These are phyloP conservation scores for Cyberlindnera misumaiensis DNA, from an alignment of 805 yeast genomes.

Conservation along the genomic window DNA sequence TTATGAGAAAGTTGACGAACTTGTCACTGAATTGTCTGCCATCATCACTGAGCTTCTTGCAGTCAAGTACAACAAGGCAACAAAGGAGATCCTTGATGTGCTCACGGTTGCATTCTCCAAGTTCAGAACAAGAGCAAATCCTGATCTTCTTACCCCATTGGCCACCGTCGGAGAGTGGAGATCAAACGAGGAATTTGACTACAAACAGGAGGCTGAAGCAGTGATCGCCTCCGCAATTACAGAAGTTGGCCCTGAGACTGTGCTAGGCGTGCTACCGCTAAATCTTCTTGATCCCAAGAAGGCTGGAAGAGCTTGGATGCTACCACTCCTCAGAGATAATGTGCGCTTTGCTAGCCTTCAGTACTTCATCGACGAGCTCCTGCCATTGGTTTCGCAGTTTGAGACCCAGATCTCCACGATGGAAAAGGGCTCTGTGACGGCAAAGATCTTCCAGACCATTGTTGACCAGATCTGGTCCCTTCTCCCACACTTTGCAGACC, in stretches of 20 bases:
- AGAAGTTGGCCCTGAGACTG: slow-evolving; percentile 81
- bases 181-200: slow-evolving; percentile 59
- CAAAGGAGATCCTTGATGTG: slow-evolving; percentile 66
- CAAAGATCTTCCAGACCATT: slow-evolving; percentile 76
- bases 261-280: slow-evolving; percentile 68
- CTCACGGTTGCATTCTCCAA: slow-evolving; percentile 55
- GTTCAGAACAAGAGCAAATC: slow-evolving; percentile 59
- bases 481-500: slow-evolving; percentile 81
- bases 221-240: slow-evolving; percentile 75
- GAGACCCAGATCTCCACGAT: slow-evolving; percentile 37
- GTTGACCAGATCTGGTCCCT: slow-evolving; percentile 90
- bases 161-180: slow-evolving; percentile 82
- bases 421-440: slow-evolving; percentile 55
- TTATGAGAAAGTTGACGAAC: slow-evolving; percentile 50
- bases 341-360: slow-evolving; percentile 63
- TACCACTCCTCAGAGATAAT: slow-evolving; percentile 85
- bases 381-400: slow-evolving; percentile 60
- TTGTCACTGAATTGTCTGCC: slow-evolving; percentile 44
- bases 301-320: slow-evolving; percentile 92
- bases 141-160: slow-evolving; percentile 61
- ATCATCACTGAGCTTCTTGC: slow-evolving; percentile 39
- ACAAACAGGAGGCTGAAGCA: slow-evolving; percentile 70
- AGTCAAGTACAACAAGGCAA: slow-evolving; percentile 69
- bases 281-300: slow-evolving; percentile 51
- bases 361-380: slow-evolving; percentile 53